Evolutionary conservation across 176 grass and related monocot species (phyloP).

Genomic region (Cenchrus americanus): DNA sequence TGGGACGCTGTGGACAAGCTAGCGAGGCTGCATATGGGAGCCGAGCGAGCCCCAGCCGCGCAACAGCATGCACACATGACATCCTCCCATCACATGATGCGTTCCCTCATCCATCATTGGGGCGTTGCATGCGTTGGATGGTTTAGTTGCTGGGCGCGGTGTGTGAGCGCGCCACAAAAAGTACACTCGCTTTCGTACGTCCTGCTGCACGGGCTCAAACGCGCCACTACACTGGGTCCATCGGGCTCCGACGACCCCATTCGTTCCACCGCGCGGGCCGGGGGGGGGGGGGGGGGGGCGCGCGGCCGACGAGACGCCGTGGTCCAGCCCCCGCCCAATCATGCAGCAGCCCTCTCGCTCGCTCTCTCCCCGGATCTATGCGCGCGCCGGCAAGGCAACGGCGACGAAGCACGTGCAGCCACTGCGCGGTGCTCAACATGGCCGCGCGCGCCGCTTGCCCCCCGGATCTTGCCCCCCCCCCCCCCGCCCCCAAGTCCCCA

Average conservation of each 20-base stretch:
- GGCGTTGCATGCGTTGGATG: too few relatives aligned
- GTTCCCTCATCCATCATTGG: background rate
- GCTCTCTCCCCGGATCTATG: background rate
- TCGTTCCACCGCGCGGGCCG: too few relatives aligned
- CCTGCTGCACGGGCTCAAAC: constrained; percentile 8
- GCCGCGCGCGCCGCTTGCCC: constrained; percentile 51
- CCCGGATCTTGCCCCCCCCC: constrained; percentile 59
- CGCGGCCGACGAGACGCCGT: constrained; percentile 23
- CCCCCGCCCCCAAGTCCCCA: background rate
- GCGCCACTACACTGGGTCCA: background rate
- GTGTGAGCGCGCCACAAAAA: background rate
- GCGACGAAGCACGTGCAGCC: constrained; percentile 41
- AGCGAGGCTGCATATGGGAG: background rate
- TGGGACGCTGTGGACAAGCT: background rate
- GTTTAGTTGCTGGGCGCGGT: too few relatives aligned
- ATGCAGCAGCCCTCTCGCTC: background rate
- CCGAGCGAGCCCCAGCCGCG: background rate
- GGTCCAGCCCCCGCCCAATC: background rate
- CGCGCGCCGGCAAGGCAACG: background rate
- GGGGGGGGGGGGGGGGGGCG: background rate
- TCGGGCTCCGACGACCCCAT: background rate
- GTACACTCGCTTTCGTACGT: constrained; percentile 15
- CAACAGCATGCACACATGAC: constrained; percentile 25
- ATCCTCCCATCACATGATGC: constrained; percentile 17
- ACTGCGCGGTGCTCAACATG: constrained; percentile 45